Evolutionary conservation across 768 basidiomycete genomes (phyloP).

Genomic region (Cystobasidium ongulense): DNA sequence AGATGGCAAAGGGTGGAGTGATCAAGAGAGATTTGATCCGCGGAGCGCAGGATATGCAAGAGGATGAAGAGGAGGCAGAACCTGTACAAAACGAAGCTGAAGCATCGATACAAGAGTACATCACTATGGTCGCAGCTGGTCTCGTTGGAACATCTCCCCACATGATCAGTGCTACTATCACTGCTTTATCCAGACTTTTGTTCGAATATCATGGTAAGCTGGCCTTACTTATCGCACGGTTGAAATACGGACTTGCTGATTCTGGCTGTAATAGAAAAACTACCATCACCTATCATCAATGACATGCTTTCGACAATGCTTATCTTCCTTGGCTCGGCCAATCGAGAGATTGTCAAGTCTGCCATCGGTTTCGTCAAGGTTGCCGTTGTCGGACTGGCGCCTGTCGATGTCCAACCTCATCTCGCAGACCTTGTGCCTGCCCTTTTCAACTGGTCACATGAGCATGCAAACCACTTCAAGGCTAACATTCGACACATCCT

Average conservation of each 20-base stretch:
- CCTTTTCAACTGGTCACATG: slow-evolving; percentile 83
- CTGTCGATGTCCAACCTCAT: slow-evolving; percentile 65
- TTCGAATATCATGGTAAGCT: slow-evolving; percentile 87
- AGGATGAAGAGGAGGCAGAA: slow-evolving; percentile 33
- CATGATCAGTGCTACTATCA: slow-evolving; percentile 96
- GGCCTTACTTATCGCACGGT: background rate
- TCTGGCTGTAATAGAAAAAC: slow-evolving; percentile 1
- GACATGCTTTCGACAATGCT: slow-evolving; percentile 79
- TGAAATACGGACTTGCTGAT: background rate
- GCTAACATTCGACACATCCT: slow-evolving; percentile 92
- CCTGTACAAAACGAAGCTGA: slow-evolving; percentile 47
- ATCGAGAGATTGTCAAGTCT: slow-evolving; percentile 96
- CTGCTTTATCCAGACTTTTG: slow-evolving; percentile 80
- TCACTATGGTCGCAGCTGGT: slow-evolving; percentile 95
- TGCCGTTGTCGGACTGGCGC: slow-evolving; percentile 71
- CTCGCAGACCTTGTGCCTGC: slow-evolving; percentile 70
- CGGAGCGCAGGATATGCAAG: slow-evolving; percentile 62
- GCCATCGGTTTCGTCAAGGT: slow-evolving; percentile 91
- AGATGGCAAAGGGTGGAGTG: slow-evolving; percentile 78
- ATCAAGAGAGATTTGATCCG: slow-evolving; percentile 69
- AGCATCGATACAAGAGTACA: slow-evolving; percentile 78
- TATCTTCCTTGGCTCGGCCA: slow-evolving; percentile 77
- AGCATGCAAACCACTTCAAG: slow-evolving; percentile 99
- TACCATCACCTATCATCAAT: slow-evolving; percentile 60
- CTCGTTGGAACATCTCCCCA: slow-evolving; percentile 80